Percentiles rank a stretch among this genome's conserved stretches.
These are phyloP conservation scores for Gaultheria prostrata DNA, from an alignment of 148 eudicot species.

Conservation along the genomic window DNA sequence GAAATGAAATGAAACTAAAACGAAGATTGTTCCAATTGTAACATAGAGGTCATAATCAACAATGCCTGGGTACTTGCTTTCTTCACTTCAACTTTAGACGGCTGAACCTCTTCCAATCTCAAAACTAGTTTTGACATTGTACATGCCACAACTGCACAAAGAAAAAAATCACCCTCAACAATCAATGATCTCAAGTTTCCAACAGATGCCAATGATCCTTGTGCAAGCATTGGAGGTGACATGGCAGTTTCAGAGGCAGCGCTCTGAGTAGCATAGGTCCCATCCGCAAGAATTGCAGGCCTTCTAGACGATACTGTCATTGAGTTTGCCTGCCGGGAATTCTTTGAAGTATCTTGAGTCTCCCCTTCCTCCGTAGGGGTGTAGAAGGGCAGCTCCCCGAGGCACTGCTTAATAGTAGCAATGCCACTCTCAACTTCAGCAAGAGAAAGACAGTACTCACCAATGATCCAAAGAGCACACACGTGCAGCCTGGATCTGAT, in stretches of 20 bases:
- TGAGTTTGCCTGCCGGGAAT: constrained; percentile 56
- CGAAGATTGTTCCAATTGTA: constrained; percentile 85
- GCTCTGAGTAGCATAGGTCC: constrained; percentile 96
- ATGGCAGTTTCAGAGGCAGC: constrained; percentile 87
- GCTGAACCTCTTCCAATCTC: constrained; percentile 91
- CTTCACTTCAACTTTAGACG: constrained; percentile 80
- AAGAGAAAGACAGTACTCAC: constrained; percentile 85
- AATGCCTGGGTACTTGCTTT: constrained; percentile 57
- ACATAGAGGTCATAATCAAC: constrained; percentile 73
- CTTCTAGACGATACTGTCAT: constrained; percentile 75
- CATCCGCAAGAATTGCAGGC: constrained; percentile 95
- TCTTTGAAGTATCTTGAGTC: constrained; percentile 57
- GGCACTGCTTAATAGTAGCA: constrained; percentile 81
- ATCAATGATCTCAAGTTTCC: constrained; percentile 85
- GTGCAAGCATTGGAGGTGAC: constrained; percentile 70
- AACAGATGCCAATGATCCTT: constrained; percentile 61
- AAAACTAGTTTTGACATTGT: constrained; percentile 73
- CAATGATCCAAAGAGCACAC: constrained; percentile 92
- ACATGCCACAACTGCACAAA: constrained; percentile 88
- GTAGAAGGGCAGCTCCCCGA: constrained; percentile 89
- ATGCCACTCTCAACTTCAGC: constrained; percentile 92
- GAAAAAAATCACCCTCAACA: constrained; percentile 86
- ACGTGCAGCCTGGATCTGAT: constrained; percentile 88
- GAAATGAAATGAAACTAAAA: too few species aligned
- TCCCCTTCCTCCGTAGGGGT: constrained; percentile 74